Evolutionary conservation across 2,329 filamentous ascomycete species (phyloP).

Genomic region (Purpureocillium lavendulum): DNA sequence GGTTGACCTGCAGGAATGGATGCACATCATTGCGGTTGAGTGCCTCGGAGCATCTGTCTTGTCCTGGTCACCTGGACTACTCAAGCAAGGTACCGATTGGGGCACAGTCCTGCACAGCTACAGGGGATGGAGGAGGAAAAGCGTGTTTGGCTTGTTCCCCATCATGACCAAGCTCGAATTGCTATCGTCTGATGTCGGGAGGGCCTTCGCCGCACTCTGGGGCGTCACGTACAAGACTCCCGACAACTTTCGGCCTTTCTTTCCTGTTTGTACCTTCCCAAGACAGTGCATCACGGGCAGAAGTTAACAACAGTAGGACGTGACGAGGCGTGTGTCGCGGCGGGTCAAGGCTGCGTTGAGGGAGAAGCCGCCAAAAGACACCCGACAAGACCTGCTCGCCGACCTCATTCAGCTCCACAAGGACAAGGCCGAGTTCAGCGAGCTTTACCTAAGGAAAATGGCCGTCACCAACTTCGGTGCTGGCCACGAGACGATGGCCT

Average conservation of each 20-base stretch:
- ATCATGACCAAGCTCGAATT: conserved; percentile 28
- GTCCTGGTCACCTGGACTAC: conserved; percentile 42
- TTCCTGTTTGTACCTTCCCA: conserved; percentile 31
- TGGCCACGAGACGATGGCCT: conserved; percentile 46
- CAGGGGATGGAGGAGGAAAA: conserved; percentile 42
- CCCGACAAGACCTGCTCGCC: conserved; percentile 30
- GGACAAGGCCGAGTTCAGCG: conserved; percentile 35
- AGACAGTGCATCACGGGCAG: no score
- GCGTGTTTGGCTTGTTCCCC: conserved; percentile 43
- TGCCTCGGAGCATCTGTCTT: conserved; percentile 40
- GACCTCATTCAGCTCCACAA: conserved; percentile 39
- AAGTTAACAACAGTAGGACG: conserved; percentile 17
- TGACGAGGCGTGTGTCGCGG: conserved; percentile 21
- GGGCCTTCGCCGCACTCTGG: conserved; percentile 34
- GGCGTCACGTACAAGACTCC: conserved; percentile 35
- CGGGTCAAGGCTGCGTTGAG: conserved; percentile 22
- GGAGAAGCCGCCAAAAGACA: conserved; percentile 19
- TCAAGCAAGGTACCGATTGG: conserved; percentile 34
- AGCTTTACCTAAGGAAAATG: conserved; percentile 40
- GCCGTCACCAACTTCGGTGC: conserved; percentile 48
- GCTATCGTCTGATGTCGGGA: conserved; percentile 24
- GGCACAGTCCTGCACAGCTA: conserved; percentile 40
- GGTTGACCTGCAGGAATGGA: conserved; percentile 44
- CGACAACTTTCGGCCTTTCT: conserved; percentile 37
- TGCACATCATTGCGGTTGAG: conserved; percentile 47